Base-by-base conservation (phyloP, 306 rosid genomes). In the Pueraria montana region DNA sequence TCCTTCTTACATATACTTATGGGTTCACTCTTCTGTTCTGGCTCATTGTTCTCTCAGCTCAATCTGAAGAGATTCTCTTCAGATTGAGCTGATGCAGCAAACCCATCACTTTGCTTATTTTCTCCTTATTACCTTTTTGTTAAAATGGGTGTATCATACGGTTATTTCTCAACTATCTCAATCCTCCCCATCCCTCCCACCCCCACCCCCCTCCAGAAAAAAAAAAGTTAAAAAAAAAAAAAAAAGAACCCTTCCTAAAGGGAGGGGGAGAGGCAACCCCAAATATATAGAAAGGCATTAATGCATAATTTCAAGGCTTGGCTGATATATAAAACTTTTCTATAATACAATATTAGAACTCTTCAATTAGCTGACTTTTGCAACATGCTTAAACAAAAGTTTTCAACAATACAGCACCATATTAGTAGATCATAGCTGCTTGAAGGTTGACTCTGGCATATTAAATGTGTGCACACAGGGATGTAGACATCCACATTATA, bases 361-460 rank as follows among this genome's bases (percentile, higher is more conserved):
- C 26, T 46, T 17, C 61, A 67, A 34, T 6, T 48, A 20, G 69
- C 50, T 67, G 59, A 27, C 46, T 66, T 80, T 59, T 42, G 26
- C 30, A 59, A 56, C 50, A 45, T 65, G 32, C 13, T 55, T 8
- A 53, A 46, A 76, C 53, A 32, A 5, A 78, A 63, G 61, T 23
- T 58, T 24, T 55, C 26, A n/a, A 24, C 55, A 46, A 62, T 11
- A 78, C 9, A 58, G 26, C 36, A 82, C 69, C 55, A 21, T 42
- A 82, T 43, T 55, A 76, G 73, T 21, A 34, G 56, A 77, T 69
- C 73, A 69, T 34, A 69, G 68, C 7, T 55, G 64, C 76, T 63
- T 3, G 63, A 21, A 36, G 65, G 53, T 76, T 21, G 56, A 69
- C 32, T 11, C 34, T 36, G 2, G 49, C 66, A 59, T 49, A 46